Conservation (phyloP, 495 filamentous ascomycete genomes). For the Cercophora newfieldiana region DNA sequence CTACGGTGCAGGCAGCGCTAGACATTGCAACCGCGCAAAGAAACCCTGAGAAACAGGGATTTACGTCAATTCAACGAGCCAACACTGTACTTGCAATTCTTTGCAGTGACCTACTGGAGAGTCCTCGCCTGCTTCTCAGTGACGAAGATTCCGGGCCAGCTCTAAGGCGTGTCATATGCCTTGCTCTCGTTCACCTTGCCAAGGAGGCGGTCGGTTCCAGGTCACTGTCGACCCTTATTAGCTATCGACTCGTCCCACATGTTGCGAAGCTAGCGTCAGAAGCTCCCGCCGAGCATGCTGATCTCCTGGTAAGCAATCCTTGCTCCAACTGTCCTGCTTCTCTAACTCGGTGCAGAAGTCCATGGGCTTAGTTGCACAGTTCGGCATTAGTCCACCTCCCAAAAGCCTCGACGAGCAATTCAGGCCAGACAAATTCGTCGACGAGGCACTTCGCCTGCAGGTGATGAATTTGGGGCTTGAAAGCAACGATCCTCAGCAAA, state of each 20-base stretch:
- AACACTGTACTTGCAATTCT: constrained; percentile 32
- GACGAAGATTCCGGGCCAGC: constrained; percentile 21
- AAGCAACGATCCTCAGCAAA: neutral
- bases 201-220: constrained; percentile 29
- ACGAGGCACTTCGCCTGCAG: constrained; percentile 28
- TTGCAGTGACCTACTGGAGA: constrained; percentile 31
- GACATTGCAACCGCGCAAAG: constrained; percentile 26
- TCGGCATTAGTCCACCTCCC: constrained; percentile 21
- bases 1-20: constrained; percentile 30
- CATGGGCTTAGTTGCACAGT: constrained; percentile 32
- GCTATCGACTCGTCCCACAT: constrained; percentile 33
- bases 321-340: constrained; percentile 18
- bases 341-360: constrained; percentile 30
- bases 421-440: constrained; percentile 29
- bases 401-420: constrained; percentile 13
- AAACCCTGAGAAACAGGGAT: constrained; percentile 18
- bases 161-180: constrained; percentile 24
- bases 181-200: constrained; percentile 37
- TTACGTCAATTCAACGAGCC: constrained; percentile 35
- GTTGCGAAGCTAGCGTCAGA: constrained; percentile 31
- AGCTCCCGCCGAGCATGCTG: constrained; percentile 22
- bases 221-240: constrained; percentile 35
- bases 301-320: constrained; percentile 37
- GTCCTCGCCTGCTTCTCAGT: constrained; percentile 17
- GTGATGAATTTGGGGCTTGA: constrained; percentile 26